Evolutionary conservation across 352 stramenopile species (phyloP).

Genomic region (Pythium scleroteichum): DNA sequence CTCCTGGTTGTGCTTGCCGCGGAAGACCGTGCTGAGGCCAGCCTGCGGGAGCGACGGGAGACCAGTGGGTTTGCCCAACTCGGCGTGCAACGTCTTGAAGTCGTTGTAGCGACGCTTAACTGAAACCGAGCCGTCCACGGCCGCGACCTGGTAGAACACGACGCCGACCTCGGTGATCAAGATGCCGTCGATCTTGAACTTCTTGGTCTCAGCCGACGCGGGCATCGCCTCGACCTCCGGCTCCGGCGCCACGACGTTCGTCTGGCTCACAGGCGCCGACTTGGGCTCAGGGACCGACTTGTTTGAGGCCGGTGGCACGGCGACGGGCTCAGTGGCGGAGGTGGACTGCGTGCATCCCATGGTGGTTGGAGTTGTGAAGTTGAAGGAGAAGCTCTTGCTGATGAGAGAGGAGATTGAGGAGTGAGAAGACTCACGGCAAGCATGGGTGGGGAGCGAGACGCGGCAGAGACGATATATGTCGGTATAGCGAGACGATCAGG

Average conservation of each 20-base stretch:
- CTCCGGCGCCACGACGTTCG: slow-evolving; percentile 15
- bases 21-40: slow-evolving; percentile 48
- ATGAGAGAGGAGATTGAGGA: slow-evolving; percentile 17
- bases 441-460: not conserved
- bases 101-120: slow-evolving; percentile 83
- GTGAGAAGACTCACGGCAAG: not conserved
- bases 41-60: slow-evolving; percentile 59
- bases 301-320: slow-evolving; percentile 27
- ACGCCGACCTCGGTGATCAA: slow-evolving; percentile 65
- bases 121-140: slow-evolving; percentile 31
- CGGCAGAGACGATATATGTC: slow-evolving; percentile 13
- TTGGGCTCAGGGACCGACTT: slow-evolving; percentile 1
- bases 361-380: slow-evolving; percentile 25
- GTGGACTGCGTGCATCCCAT: slow-evolving; percentile 84
- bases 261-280: slow-evolving; percentile 52
- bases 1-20: slow-evolving; percentile 49
- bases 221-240: slow-evolving; percentile 21
- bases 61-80: slow-evolving; percentile 29
- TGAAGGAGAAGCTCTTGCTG: slow-evolving; percentile 9
- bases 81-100: slow-evolving; percentile 71
- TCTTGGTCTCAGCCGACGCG: slow-evolving; percentile 1
- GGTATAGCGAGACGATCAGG: not conserved
- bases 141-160: slow-evolving; percentile 70
- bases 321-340: slow-evolving; percentile 38
- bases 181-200: slow-evolving; percentile 45